Percentiles rank a stretch among this genome's conserved stretches.
Conservation (phyloP, 2,329 filamentous ascomycete species). For the Trichoderma atroviride region DNA sequence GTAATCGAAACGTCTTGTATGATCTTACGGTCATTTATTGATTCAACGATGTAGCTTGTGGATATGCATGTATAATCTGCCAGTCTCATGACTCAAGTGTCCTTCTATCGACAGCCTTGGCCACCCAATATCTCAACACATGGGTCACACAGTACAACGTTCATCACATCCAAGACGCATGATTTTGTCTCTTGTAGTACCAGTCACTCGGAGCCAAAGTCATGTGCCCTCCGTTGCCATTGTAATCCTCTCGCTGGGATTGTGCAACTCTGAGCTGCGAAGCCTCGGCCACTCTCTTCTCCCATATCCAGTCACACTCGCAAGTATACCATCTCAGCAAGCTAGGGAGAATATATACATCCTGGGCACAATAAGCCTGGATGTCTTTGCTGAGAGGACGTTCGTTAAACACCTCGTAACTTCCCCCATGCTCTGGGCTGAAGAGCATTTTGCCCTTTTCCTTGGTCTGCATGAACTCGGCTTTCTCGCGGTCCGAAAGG, state of each 20-base stretch:
- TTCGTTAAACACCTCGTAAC: conserved; percentile 49
- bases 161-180: too few species aligned
- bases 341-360: conserved; percentile 47
- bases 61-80: too few species aligned
- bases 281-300: conserved; percentile 33
- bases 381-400: conserved; percentile 48
- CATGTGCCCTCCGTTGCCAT: conserved; percentile 37
- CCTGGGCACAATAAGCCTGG: conserved; percentile 49
- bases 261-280: conserved; percentile 35
- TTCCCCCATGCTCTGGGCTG: conserved; percentile 46
- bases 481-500: conserved; percentile 25
- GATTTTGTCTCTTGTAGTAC: not conserved
- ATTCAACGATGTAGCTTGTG: too few species aligned
- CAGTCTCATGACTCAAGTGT: too few species aligned
- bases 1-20: too few species aligned
- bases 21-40: too few species aligned
- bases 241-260: conserved; percentile 37
- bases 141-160: too few species aligned
- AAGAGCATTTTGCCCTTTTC: conserved; percentile 44
- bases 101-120: too few species aligned
- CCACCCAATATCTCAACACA: too few species aligned
- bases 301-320: conserved; percentile 30
- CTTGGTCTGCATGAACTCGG: conserved; percentile 42
- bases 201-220: conserved; percentile 33
- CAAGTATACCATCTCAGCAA: conserved; percentile 37